Conservation (phyloP, 2,329 filamentous ascomycete species). For the Lomentospora prolificans region DNA sequence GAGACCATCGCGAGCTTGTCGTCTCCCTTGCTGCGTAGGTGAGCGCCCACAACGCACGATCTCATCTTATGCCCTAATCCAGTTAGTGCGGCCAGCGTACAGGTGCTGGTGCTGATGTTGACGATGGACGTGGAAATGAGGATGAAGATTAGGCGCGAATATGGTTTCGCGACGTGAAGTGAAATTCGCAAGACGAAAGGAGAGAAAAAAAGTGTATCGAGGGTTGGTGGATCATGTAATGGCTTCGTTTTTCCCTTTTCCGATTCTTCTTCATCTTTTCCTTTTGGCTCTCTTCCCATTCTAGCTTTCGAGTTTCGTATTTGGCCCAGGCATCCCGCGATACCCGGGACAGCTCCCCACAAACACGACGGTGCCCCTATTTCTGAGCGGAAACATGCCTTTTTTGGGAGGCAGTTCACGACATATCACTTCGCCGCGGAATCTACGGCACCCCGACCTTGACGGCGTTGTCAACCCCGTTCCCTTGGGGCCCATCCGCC, state of each 20-base stretch:
- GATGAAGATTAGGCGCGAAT: background rate
- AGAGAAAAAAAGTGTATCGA: too few relatives aligned
- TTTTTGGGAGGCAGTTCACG: too few relatives aligned
- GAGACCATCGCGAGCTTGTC: background rate
- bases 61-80: conserved; percentile 1
- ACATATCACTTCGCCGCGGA: background rate
- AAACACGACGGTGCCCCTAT: background rate
- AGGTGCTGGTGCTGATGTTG: background rate
- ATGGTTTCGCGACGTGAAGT: too few relatives aligned
- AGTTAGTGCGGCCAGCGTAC: background rate
- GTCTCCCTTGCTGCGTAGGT: background rate
- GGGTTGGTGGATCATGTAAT: too few relatives aligned
- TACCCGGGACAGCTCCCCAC: background rate
- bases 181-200: too few relatives aligned
- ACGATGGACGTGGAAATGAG: background rate
- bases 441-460: background rate
- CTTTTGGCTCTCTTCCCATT: too few relatives aligned
- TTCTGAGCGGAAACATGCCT: background rate
- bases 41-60: background rate
- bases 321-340: too few relatives aligned
- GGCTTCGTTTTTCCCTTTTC: too few relatives aligned
- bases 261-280: too few relatives aligned
- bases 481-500: background rate
- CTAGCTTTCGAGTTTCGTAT: too few relatives aligned
- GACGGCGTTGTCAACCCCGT: too few relatives aligned